Evolutionary conservation across 1,284 basidiomycete species (phyloP).

Genomic region (Filobasidium uniguttulatum): DNA sequence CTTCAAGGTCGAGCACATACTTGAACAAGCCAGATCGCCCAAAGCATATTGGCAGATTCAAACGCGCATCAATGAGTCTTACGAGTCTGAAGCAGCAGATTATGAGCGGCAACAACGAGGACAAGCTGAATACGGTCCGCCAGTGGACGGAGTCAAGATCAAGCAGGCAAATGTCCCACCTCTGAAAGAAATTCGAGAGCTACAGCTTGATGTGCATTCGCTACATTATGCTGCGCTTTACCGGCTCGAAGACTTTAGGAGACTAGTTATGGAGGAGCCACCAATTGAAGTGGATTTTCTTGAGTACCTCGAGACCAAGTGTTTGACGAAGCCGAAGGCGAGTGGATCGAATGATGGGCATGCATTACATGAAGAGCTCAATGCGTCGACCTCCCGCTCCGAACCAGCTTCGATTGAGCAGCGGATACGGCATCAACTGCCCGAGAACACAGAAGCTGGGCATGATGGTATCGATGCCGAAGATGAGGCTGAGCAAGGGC

Average conservation of each 20-base stretch:
- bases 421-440: background rate
- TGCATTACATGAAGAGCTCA: too few species aligned
- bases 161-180: background rate
- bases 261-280: background rate
- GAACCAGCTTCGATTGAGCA: conserved; percentile 6
- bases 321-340: background rate
- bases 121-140: too few species aligned
- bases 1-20: conserved; percentile 8
- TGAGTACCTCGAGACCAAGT: conserved; percentile 8
- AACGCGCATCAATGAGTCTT: conserved; percentile 7
- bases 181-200: conserved; percentile 5
- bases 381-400: background rate
- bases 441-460: conserved; percentile 1
- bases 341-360: too few species aligned
- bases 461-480: background rate
- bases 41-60: conserved; percentile 11
- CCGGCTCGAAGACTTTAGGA: conserved; percentile 11
- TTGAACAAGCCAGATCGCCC: conserved; percentile 9
- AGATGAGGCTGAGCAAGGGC: conserved; percentile 1
- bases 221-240: conserved; percentile 14
- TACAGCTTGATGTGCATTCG: conserved; percentile 11
- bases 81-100: background rate
- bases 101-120: background rate
- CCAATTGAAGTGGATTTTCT: conserved; percentile 4
- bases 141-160: background rate